Conservation (phyloP, 208 protist genomes). For the Leptomonas pyrrhocoris region DNA sequence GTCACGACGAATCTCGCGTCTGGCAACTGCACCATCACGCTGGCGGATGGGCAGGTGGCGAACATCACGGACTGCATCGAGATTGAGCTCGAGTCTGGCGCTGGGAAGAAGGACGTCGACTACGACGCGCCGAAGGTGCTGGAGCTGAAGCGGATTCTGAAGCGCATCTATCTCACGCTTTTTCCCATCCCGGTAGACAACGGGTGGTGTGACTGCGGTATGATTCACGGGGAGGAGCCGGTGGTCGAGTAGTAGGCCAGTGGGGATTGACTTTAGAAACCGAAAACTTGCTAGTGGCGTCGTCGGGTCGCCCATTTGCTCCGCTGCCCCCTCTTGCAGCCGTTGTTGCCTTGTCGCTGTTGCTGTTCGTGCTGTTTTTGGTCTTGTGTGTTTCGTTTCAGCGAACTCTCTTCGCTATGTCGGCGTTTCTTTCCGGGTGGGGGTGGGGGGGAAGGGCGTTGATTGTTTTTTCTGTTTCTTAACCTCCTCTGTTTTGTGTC, state of each 20-base stretch:
- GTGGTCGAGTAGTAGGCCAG: slow-evolving; percentile 32
- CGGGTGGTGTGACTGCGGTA: slow-evolving; percentile 92
- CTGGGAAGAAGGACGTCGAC: slow-evolving; percentile 45
- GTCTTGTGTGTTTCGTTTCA: background rate
- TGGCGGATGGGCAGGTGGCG: slow-evolving; percentile 73
- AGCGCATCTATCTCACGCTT: slow-evolving; percentile 89
- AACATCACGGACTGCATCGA: slow-evolving; percentile 87
- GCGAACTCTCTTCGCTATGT: too few species aligned
- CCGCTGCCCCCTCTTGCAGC: background rate
- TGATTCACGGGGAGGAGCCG: slow-evolving; percentile 76
- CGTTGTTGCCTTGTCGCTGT: background rate
- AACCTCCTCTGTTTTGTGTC: background rate
- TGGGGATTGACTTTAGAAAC: too few species aligned
- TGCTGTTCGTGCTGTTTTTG: background rate
- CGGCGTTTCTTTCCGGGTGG: too few species aligned
- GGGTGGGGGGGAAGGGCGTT: background rate
- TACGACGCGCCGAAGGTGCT: slow-evolving; percentile 68
- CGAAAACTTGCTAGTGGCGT: background rate
- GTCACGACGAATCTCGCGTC: slow-evolving; percentile 82
- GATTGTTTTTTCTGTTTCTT: background rate
- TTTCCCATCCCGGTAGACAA: slow-evolving; percentile 90
- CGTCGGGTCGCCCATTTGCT: background rate
- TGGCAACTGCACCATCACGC: slow-evolving; percentile 60
- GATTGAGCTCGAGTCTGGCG: slow-evolving; percentile 66
- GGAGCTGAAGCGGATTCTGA: slow-evolving; percentile 78